Evolutionary conservation across 202 grass and related monocot genomes (phyloP), one percentile per base, ranked within the genome.

Genomic region (Carex arenaria): DNA sequence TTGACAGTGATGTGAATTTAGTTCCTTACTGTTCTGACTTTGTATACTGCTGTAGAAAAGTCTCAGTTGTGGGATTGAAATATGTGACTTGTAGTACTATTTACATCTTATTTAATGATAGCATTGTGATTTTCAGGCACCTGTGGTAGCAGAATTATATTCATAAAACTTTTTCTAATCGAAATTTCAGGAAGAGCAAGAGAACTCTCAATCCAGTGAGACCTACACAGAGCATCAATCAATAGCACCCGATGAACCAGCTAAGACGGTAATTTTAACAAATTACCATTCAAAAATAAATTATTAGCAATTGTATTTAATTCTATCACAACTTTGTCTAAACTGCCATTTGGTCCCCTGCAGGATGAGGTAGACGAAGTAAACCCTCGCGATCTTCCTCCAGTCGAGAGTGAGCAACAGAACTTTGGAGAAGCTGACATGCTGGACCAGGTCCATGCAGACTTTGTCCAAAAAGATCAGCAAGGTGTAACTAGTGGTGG

Each of bases 131-230:
- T 18, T 81, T 64, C 36, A 64, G 38, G 8, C 49, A 65, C 15
- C 57, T 28, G 19, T 26, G 9, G 20, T 15, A 51, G 59, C 49
- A 43, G 23, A 81, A 64, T 7, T 62, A 49, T 38, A 45, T 80
- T 42, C 18, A 47, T 28, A 74, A 28, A 42, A 42, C 52, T 80
- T 43, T 1, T 62, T 80, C 26, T 43, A 47, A 62, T 82, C 20
- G 20, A 52, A 55, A 34, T 54, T 68, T 65, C 23, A 82, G 80
- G 80, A 67, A n/a, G 57, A 81, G 61, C 80, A 82, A 82, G 80
- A 66, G n/a, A 82, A 82, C 68, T 82, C 80, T 53, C 78, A 81
- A 45, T 67, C 80, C 47, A 26, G 40, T 82, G 80, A 82, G 62
- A 82, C 62, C 36, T 53, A 82, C 43, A 52, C 61, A 14, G 80